phyloP scores from a whole-genome alignment of 345 rosid species.

The Rhodamnia argentea region DNA sequence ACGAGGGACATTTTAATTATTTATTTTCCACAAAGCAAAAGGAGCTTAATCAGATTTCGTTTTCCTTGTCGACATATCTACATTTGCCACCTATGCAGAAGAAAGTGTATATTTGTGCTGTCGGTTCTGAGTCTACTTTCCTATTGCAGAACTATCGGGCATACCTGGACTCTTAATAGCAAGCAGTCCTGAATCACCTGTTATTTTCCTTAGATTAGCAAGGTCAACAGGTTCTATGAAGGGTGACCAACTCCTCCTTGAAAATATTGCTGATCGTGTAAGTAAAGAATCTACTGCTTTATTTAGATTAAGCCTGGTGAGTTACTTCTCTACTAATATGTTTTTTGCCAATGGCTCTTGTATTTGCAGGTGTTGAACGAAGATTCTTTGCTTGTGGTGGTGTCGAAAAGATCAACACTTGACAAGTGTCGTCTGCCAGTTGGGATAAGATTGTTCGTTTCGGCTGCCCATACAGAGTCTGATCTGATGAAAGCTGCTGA shows the following conservation, averaged over 20 bases:
- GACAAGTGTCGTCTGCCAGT: conserved; percentile 77
- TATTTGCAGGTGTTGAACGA: conserved; percentile 55
- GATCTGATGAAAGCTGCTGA: conserved; percentile 57
- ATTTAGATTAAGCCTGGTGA: neutral
- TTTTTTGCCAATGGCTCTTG: neutral
- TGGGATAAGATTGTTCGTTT: conserved; percentile 67
- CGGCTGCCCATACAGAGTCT: conserved; percentile 60
- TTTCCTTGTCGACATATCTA: neutral
- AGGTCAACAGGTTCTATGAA: conserved; percentile 45
- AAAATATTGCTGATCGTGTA: conserved; percentile 60
- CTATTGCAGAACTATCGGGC: conserved; percentile 40
- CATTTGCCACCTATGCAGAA: neutral
- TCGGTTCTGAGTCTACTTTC: neutral
- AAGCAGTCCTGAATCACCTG: conserved; percentile 74
- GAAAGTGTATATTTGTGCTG: neutral
- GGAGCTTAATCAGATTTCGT: neutral
- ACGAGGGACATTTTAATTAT: no score
- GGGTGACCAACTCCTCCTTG: conserved; percentile 56
- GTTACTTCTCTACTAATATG: conserved; percentile 24
- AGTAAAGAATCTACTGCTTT: conserved; percentile 11
- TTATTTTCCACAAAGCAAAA: no score
- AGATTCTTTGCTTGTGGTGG: conserved; percentile 55
- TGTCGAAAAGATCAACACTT: conserved; percentile 65
- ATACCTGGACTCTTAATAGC: conserved; percentile 45
- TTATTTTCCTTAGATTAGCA: conserved; percentile 55